Conservation (phyloP, 2,329 filamentous ascomycete genomes). For the Hymenoscyphus occultus region DNA sequence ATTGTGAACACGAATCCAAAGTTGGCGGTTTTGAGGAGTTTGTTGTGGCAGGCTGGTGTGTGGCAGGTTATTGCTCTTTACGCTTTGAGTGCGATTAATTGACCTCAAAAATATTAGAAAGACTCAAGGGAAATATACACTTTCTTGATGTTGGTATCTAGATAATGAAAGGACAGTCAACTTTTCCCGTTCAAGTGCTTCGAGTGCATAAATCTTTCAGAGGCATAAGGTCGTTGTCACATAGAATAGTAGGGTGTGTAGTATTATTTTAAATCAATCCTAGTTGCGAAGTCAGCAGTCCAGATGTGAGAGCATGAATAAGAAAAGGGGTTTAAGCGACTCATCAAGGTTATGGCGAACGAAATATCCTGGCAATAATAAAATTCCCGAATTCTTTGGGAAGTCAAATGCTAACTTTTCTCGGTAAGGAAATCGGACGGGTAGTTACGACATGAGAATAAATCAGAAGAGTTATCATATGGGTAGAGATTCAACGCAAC, state of each 20-base stretch:
- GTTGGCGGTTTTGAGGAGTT: constrained; percentile 1
- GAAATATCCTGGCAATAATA: too few species aligned
- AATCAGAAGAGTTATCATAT: too few species aligned
- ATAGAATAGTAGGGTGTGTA: too few species aligned
- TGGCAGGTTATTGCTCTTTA: constrained; percentile 9
- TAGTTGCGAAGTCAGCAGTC: not conserved
- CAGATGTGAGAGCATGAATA: not conserved
- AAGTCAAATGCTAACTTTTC: too few species aligned
- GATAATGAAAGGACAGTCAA: not conserved
- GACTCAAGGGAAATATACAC: too few species aligned
- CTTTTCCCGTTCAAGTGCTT: not conserved
- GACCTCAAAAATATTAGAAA: not conserved
- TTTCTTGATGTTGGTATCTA: not conserved
- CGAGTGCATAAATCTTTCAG: not conserved
- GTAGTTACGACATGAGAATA: too few species aligned
- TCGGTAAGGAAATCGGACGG: too few species aligned
- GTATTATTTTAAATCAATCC: not conserved
- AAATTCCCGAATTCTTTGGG: too few species aligned
- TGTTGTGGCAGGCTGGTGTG: constrained; percentile 2
- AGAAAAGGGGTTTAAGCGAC: not conserved
- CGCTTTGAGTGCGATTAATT: not conserved
- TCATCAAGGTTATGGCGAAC: too few species aligned
- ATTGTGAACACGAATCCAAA: not conserved
- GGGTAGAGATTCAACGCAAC: too few species aligned
- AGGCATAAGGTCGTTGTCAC: not conserved